Conservation (phyloP, 2,329 filamentous ascomycete species). For the Cercospora zeina region DNA sequence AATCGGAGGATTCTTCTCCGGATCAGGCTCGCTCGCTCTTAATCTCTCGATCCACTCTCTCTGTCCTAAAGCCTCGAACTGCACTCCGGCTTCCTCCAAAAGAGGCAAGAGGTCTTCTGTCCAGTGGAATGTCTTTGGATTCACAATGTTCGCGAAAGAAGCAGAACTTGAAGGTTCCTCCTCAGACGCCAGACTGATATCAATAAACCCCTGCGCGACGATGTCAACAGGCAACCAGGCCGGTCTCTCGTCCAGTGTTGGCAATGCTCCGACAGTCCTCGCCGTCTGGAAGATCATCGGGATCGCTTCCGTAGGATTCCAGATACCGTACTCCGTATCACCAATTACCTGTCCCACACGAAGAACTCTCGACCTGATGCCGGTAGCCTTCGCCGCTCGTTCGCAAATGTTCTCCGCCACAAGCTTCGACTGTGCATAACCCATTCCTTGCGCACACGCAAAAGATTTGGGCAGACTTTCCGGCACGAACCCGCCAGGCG, state of each 20-base stretch:
- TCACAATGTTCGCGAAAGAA: constrained; percentile 41
- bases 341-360: constrained; percentile 38
- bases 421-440: constrained; percentile 45
- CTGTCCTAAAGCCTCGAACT: constrained; percentile 48
- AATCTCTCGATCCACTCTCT: constrained; percentile 51
- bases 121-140: constrained; percentile 54
- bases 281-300: constrained; percentile 48
- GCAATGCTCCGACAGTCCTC: constrained; percentile 42
- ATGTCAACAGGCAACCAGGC: constrained; percentile 52
- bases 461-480: constrained; percentile 37
- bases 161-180: constrained; percentile 20
- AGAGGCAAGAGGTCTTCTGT: constrained; percentile 55
- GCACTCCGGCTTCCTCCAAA: constrained; percentile 49
- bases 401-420: constrained; percentile 40
- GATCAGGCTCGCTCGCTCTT: constrained; percentile 46
- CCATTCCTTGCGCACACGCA: constrained; percentile 33
- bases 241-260: constrained; percentile 42
- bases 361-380: constrained; percentile 31
- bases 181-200: constrained; percentile 4
- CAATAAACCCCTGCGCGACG: constrained; percentile 36
- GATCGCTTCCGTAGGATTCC: constrained; percentile 49
- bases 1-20: constrained; percentile 38
- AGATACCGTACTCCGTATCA: constrained; percentile 35
- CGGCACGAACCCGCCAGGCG: constrained; percentile 32
- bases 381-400: constrained; percentile 37